These are phyloP conservation scores for Peniophora sp. DNA, from an alignment of 1,284 basidiomycete species.

Conservation along the genomic window DNA sequence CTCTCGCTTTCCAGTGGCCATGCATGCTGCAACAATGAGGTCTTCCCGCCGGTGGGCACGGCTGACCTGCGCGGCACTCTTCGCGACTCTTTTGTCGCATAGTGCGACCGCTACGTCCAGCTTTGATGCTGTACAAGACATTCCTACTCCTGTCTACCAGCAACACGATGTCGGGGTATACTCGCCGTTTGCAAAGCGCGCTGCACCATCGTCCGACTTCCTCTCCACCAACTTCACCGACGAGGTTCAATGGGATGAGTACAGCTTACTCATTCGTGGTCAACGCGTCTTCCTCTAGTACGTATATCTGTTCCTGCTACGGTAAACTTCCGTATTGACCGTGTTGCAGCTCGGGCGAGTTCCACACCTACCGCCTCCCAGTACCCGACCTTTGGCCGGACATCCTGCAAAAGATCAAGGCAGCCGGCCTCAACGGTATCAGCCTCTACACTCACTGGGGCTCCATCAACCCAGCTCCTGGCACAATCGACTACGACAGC, in stretches of 20 bases:
- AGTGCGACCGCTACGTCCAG: neutral
- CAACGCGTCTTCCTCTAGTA: constrained; percentile 31
- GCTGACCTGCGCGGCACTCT: neutral
- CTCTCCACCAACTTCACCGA: constrained; percentile 19
- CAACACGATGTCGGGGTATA: neutral
- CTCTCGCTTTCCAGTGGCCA: too few relatives aligned
- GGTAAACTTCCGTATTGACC: neutral
- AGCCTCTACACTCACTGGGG: constrained; percentile 74
- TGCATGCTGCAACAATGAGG: too few relatives aligned
- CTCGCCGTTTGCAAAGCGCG: neutral
- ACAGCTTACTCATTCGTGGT: constrained; percentile 45
- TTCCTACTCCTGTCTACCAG: neutral
- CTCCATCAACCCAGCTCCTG: constrained; percentile 66
- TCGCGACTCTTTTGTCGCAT: neutral
- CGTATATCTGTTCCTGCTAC: neutral
- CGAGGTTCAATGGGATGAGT: constrained; percentile 50
- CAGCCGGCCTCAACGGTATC: constrained; percentile 72
- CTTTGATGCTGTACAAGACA: neutral
- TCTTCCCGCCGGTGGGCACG: neutral
- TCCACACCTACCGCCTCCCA: constrained; percentile 78
- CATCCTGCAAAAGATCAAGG: constrained; percentile 75
- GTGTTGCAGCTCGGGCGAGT: constrained; percentile 53
- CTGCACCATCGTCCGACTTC: neutral
- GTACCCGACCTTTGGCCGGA: constrained; percentile 77
- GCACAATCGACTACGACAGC: constrained; percentile 62